Evolutionary conservation across 2,329 filamentous ascomycete species (phyloP).

Genomic region (Remersonia thermophila): DNA sequence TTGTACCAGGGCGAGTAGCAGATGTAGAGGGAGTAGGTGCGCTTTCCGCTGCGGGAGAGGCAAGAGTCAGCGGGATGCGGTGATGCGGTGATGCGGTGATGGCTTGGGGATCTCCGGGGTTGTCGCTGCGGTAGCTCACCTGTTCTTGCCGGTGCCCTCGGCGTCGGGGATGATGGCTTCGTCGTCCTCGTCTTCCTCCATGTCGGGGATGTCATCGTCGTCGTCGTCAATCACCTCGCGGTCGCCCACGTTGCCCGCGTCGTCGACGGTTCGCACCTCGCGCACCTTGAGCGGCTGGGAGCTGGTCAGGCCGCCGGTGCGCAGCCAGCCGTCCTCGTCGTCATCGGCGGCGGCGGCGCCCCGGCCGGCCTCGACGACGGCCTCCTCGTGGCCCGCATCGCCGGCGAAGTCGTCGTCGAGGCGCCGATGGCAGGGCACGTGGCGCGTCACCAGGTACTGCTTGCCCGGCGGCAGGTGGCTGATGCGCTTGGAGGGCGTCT

Average conservation of each 20-base stretch:
- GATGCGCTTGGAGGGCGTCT: slow-evolving; percentile 65
- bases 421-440: slow-evolving; percentile 83
- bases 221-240: slow-evolving; percentile 56
- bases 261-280: slow-evolving; percentile 80
- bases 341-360: slow-evolving; percentile 56
- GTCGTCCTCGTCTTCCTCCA: slow-evolving; percentile 97
- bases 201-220: slow-evolving; percentile 88
- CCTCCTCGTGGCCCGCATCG: slow-evolving; percentile 74
- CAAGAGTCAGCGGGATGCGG: no score
- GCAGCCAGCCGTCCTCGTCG: slow-evolving; percentile 81
- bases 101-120: no score
- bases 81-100: no score
- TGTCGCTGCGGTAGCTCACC: slow-evolving; percentile 23
- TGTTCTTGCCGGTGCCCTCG: slow-evolving; percentile 33
- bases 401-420: slow-evolving; percentile 90
- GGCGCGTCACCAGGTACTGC: slow-evolving; percentile 89
- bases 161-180: slow-evolving; percentile 88
- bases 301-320: slow-evolving; percentile 68
- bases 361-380: slow-evolving; percentile 48
- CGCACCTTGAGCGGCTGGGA: slow-evolving; percentile 63
- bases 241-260: slow-evolving; percentile 75
- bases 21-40: slow-evolving; percentile 97
- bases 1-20: slow-evolving; percentile 96
- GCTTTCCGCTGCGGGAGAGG: slow-evolving; percentile 63
- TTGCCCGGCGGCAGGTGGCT: slow-evolving; percentile 75